phyloP scores from a whole-genome alignment of 805 yeast genomes.

The Sungouiella thailandica region DNA sequence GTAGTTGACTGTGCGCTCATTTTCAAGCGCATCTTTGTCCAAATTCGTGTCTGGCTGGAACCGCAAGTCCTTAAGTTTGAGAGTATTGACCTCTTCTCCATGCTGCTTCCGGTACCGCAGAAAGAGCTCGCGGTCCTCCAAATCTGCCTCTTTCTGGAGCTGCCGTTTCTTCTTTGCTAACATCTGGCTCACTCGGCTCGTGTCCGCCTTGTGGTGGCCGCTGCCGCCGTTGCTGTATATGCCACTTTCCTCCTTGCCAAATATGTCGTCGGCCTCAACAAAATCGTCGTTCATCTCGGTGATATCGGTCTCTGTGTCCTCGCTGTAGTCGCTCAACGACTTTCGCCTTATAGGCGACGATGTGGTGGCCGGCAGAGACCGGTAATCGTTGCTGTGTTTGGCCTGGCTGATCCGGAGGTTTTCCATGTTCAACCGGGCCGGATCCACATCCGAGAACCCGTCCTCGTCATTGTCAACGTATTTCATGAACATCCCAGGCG shows the following conservation, averaged over 20 bases:
- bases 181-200: constrained; percentile 19
- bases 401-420: background rate
- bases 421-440: background rate
- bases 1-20: constrained; percentile 31
- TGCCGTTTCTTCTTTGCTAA: constrained; percentile 19
- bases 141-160: constrained; percentile 27
- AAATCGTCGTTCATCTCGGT: constrained; percentile 36
- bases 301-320: constrained; percentile 34
- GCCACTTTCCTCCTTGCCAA: constrained; percentile 35
- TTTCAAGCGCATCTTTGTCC: constrained; percentile 21
- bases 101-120: constrained; percentile 12
- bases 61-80: constrained; percentile 26
- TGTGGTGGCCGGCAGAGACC: constrained; percentile 12
- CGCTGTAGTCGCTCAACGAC: constrained; percentile 34
- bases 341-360: constrained; percentile 16
- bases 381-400: background rate
- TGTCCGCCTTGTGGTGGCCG: constrained; percentile 5
- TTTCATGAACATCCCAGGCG: constrained; percentile 4
- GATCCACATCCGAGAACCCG: constrained; percentile 1
- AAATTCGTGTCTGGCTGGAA: constrained; percentile 7
- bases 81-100: constrained; percentile 22
- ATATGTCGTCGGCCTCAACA: constrained; percentile 34
- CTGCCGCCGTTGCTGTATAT: constrained; percentile 22
- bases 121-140: constrained; percentile 29
- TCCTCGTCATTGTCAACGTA: constrained; percentile 6